Evolutionary conservation across 225 moss, liverwort and hornwort species (phyloP).

Genomic region (Thuidium tamariscinum): DNA sequence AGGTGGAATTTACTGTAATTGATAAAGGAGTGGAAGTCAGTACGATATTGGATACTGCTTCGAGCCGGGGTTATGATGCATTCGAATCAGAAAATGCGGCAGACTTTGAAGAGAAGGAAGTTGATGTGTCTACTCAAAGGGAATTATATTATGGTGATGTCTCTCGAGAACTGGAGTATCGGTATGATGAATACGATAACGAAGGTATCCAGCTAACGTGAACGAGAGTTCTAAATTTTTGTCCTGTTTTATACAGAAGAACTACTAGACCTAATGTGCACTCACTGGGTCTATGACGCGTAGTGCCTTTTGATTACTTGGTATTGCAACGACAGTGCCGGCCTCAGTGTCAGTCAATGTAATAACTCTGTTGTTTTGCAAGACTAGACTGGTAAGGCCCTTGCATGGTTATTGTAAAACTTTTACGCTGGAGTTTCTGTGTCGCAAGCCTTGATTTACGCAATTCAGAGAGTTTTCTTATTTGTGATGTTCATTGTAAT

Average conservation of each 20-base stretch:
- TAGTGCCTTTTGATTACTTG: background rate
- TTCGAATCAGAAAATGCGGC: constrained; percentile 6
- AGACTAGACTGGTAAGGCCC: background rate
- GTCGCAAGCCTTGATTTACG: background rate
- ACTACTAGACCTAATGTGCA: background rate
- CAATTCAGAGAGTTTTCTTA: background rate
- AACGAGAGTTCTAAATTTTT: background rate
- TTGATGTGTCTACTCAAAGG: background rate
- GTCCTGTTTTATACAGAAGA: background rate
- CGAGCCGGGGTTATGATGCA: constrained; percentile 15
- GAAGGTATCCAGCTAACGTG: constrained; percentile 16
- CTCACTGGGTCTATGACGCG: background rate
- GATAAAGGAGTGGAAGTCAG: constrained; percentile 47
- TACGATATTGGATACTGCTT: constrained; percentile 15
- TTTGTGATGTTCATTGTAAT: background rate
- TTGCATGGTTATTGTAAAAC: background rate
- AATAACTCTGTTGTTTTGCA: background rate
- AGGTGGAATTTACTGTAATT: constrained; percentile 36
- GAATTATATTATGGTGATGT: constrained; percentile 1
- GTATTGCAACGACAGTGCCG: background rate
- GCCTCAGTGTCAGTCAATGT: background rate
- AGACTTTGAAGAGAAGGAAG: constrained; percentile 17
- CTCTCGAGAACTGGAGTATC: constrained; percentile 6
- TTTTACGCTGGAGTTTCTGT: background rate
- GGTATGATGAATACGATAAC: background rate